phyloP scores from a whole-genome alignment of 306 rosid species.

The Trichosanthes truncata region DNA sequence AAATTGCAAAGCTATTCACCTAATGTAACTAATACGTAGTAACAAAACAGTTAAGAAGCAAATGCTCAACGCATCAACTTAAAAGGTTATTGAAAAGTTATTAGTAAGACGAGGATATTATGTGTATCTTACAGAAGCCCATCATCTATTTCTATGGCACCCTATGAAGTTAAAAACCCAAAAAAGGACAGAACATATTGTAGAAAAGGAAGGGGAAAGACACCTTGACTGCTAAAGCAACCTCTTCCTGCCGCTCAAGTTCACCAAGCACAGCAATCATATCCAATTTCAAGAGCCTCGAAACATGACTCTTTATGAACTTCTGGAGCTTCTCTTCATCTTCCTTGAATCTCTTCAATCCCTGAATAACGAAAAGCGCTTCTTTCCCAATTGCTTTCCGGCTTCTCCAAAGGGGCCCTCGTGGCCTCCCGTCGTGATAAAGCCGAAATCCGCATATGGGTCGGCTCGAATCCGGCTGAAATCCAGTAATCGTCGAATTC shows the following conservation, averaged over 20 bases:
- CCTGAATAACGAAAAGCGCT: slow-evolving; percentile 63
- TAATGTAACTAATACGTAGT: neutral
- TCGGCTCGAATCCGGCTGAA: slow-evolving; percentile 14
- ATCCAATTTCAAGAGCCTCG: slow-evolving; percentile 76
- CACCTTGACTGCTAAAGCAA: slow-evolving; percentile 73
- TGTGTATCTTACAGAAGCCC: neutral
- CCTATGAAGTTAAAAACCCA: neutral
- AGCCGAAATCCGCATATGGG: slow-evolving; percentile 25
- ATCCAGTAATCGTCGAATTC: slow-evolving; percentile 1
- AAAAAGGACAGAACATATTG: neutral
- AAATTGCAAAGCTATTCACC: neutral
- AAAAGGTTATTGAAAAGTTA: neutral
- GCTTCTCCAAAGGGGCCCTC: slow-evolving; percentile 97
- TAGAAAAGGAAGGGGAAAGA: neutral
- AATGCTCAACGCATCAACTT: neutral
- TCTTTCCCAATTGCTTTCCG: slow-evolving; percentile 85
- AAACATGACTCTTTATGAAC: slow-evolving; percentile 55
- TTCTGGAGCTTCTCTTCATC: slow-evolving; percentile 58
- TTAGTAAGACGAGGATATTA: neutral
- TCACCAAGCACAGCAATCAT: slow-evolving; percentile 72
- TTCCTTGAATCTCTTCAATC: slow-evolving; percentile 71
- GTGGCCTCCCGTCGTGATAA: slow-evolving; percentile 89
- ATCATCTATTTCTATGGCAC: neutral
- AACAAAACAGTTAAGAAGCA: neutral
- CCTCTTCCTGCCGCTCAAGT: slow-evolving; percentile 92